phyloP scores from a whole-genome alignment of 305 asterid species.

The Petunia hybrid region DNA sequence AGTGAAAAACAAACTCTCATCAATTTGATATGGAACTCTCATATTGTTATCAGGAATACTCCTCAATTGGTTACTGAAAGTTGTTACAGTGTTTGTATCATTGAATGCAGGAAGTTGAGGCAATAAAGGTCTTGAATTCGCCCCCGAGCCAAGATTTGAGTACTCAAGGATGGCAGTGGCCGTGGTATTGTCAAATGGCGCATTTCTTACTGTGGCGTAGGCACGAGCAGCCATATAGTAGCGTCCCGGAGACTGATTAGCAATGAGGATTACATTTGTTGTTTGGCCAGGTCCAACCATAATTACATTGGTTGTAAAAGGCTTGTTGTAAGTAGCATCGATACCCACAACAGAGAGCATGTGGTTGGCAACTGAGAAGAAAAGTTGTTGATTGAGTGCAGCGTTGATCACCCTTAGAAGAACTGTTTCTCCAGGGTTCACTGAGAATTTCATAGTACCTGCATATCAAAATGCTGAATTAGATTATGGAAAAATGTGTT shows the following conservation, averaged over 20 bases:
- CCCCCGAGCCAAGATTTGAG: constrained; percentile 35
- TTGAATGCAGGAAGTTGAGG: constrained; percentile 68
- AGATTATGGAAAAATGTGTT: background rate
- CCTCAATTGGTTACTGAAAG: constrained; percentile 63
- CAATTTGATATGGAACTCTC: constrained; percentile 55
- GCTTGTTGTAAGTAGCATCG: constrained; percentile 73
- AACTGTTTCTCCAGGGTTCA: constrained; percentile 63
- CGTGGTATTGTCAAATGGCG: constrained; percentile 80
- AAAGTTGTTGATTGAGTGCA: constrained; percentile 86
- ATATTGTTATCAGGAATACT: constrained; percentile 41
- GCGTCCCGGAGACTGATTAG: constrained; percentile 61
- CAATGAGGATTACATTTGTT: constrained; percentile 73
- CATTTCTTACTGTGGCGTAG: constrained; percentile 65
- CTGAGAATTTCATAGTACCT: constrained; percentile 61
- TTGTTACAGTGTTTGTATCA: constrained; percentile 63
- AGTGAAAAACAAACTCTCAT: constrained; percentile 68
- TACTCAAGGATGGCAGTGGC: constrained; percentile 75
- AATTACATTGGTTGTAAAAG: constrained; percentile 62
- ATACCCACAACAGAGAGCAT: constrained; percentile 74
- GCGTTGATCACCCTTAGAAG: constrained; percentile 84
- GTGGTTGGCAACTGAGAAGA: constrained; percentile 75
- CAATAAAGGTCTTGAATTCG: constrained; percentile 52
- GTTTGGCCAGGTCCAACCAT: constrained; percentile 92
- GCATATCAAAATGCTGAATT: constrained; percentile 7
- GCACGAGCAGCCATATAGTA: constrained; percentile 78